Conservation (phyloP, 257 asterid species). For the Solanum etuberosum region DNA sequence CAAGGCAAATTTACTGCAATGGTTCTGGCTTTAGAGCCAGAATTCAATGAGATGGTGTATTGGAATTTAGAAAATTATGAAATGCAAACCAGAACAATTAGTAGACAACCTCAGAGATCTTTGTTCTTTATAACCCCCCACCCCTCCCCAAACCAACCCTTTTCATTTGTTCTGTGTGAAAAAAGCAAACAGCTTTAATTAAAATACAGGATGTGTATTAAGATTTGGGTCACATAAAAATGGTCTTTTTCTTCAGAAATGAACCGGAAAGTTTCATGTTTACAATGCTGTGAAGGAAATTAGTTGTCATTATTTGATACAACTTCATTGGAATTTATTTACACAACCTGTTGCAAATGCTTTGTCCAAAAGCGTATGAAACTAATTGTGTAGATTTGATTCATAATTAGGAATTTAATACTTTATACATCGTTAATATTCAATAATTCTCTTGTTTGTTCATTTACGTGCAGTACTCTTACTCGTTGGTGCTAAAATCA, state of each 20-base stretch:
- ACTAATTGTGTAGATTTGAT: not conserved
- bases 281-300: not conserved
- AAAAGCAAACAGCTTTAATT: not conserved
- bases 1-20: not conserved
- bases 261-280: no score
- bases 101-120: not conserved
- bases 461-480: not conserved
- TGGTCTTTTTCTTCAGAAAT: not conserved
- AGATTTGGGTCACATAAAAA: not conserved
- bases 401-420: not conserved
- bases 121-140: not conserved
- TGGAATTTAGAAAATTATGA: not conserved
- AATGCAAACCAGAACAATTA: not conserved
- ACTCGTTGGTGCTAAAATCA: not conserved
- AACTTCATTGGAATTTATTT: not conserved
- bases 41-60: slow-evolving; percentile 3
- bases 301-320: not conserved
- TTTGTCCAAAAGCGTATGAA: not conserved
- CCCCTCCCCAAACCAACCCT: not conserved
- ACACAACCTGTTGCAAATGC: not conserved
- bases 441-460: not conserved
- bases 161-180: not conserved
- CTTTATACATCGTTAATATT: not conserved
- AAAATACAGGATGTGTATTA: not conserved
- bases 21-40: not conserved